These are phyloP conservation scores for Coccomyxa subellipsoidea DNA, from an alignment of 163 green algal genomes.

Conservation along the genomic window DNA sequence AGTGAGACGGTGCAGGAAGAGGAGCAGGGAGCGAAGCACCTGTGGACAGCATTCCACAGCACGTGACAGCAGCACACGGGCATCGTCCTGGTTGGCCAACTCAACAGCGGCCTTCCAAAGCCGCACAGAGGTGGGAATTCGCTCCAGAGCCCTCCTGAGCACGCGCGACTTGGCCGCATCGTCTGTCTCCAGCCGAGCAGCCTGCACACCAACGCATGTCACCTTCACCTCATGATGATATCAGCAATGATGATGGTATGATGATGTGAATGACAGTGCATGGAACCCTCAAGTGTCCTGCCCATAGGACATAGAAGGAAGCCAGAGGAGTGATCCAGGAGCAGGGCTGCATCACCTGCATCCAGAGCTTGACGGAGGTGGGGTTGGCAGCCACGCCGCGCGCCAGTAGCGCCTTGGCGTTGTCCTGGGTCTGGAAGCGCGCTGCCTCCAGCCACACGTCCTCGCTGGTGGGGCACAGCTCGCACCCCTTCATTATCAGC, in stretches of 20 bases:
- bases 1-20: too few species aligned
- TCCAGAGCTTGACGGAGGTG: conserved; percentile 76
- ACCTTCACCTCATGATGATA: too few species aligned
- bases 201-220: conserved; percentile 31
- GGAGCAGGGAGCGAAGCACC: too few species aligned
- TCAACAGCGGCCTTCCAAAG: conserved; percentile 98
- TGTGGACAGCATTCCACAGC: conserved; percentile 97
- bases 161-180: conserved; percentile 81
- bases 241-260: too few species aligned
- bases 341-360: conserved; percentile 31
- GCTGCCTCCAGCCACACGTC: conserved; percentile 98
- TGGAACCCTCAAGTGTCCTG: too few species aligned
- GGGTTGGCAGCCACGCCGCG: conserved; percentile 81
- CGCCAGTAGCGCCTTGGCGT: conserved; percentile 89
- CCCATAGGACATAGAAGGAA: conserved; percentile 20
- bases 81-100: conserved; percentile 89
- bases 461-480: conserved; percentile 85
- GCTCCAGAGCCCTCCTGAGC: conserved; percentile 85
- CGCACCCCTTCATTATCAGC: conserved; percentile 74
- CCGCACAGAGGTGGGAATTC: conserved; percentile 78
- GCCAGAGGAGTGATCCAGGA: conserved; percentile 22
- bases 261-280: too few species aligned
- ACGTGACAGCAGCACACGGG: conserved; percentile 67
- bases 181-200: conserved; percentile 69
- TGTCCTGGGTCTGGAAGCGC: conserved; percentile 81